Evolutionary conservation across 371 early-diverging fungal species (phyloP).

Genomic region (Rhizopus delemar): DNA sequence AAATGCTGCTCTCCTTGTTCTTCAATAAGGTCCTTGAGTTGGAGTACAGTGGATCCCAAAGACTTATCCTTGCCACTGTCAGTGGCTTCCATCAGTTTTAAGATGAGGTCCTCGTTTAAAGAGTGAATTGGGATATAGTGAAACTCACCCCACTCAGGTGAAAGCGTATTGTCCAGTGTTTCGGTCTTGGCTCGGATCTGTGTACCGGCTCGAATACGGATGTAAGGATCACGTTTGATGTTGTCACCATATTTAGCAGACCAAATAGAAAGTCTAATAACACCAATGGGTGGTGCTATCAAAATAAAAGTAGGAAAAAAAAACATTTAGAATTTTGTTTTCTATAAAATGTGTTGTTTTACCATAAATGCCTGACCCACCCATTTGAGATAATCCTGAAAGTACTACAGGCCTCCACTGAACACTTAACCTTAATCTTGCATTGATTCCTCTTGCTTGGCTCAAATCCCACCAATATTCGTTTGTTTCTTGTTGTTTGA

Average conservation of each 20-base stretch:
- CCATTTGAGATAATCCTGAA: slow-evolving; percentile 38
- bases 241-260: slow-evolving; percentile 64
- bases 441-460: slow-evolving; percentile 28
- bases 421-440: slow-evolving; percentile 47
- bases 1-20: slow-evolving; percentile 33
- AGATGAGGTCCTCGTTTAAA: slow-evolving; percentile 62
- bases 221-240: slow-evolving; percentile 83
- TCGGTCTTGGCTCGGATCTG: slow-evolving; percentile 69
- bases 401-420: slow-evolving; percentile 62
- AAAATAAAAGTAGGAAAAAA: neutral
- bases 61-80: slow-evolving; percentile 59
- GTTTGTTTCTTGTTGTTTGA: slow-evolving; percentile 36
- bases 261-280: slow-evolving; percentile 73
- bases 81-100: slow-evolving; percentile 80
- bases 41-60: slow-evolving; percentile 60
- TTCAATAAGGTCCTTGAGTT: slow-evolving; percentile 44
- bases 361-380: slow-evolving; percentile 45
- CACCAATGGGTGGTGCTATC: slow-evolving; percentile 71
- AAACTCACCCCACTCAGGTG: slow-evolving; percentile 88
- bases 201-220: slow-evolving; percentile 63
- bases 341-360: slow-evolving; percentile 5
- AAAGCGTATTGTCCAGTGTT: slow-evolving; percentile 67
- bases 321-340: neutral
- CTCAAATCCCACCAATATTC: slow-evolving; percentile 51
- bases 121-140: slow-evolving; percentile 72